Base-by-base conservation (phyloP, 2,329 filamentous ascomycete species). In the Sarocladium oryzae region DNA sequence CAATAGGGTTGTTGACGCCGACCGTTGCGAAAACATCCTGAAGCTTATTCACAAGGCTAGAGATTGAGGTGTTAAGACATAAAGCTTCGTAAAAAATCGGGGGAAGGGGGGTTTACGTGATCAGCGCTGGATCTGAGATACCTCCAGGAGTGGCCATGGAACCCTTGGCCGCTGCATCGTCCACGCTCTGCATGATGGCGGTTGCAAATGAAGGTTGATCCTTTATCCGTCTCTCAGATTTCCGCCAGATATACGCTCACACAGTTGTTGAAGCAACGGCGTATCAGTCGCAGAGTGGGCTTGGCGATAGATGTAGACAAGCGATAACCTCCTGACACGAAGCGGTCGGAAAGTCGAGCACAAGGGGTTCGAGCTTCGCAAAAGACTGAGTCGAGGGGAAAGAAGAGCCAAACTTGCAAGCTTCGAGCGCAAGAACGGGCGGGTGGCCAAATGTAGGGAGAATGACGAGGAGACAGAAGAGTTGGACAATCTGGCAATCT, bases 11-110 rank as follows among this genome's bases (percentile, higher is more conserved):
- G 81, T 96, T 93, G 65, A 97, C 93, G 61, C 93, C 93, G 61
- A 99, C 93, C 37, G 93, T 97, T 56, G 92, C 86, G 69, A 99
- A 99, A 61, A 99, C 93, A 89, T 99, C 93, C 70, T 99, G 93
- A 45, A 99, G 85, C 78, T 95, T 97, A 79, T 99, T 99, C 68
- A 99, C 93, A 61, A 97, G 86, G 65, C 82, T 85, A 61, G 51
- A 56, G 51, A 54, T 46, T 32, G 53, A 56, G 53, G 60, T 49
- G 64, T 69, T 56, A 69, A 65, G 45, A 4, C 9, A 38, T 41
- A 23, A n/a, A 7, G 3, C 26, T 10, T 28, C 4, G 23, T n/a
- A n/a, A 5, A n/a, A 8, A 15, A 45, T 28, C 51, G 48, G 24
- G 32, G 51, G 41, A 54, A 52, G 52, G 50, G 51, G 49, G 52